A percentile compares a stretch with the other conserved stretches of the same genome.
These are phyloP conservation scores for Pogostemon cablin DNA, from an alignment of 257 asterid genomes.

Conservation along the genomic window DNA sequence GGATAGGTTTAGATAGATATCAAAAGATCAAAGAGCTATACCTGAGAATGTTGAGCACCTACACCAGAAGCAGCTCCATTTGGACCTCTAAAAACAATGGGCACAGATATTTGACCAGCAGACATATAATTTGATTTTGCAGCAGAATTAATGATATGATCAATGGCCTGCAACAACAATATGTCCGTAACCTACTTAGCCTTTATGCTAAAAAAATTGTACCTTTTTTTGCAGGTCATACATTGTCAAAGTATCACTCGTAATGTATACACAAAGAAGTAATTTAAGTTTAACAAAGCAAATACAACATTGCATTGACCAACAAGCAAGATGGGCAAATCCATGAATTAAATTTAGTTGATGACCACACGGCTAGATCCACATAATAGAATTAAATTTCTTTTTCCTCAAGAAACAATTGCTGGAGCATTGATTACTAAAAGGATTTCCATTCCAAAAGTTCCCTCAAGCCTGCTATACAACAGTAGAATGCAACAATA, in stretches of 20 bases:
- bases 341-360: not conserved
- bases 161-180: constrained; percentile 62
- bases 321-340: constrained; percentile 4
- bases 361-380: not conserved
- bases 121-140: constrained; percentile 88
- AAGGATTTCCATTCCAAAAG: constrained; percentile 6
- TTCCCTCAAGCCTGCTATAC: constrained; percentile 18
- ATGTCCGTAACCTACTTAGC: constrained; percentile 16
- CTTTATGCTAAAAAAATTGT: not conserved
- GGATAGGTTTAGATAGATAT: not conserved
- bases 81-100: constrained; percentile 88
- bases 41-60: constrained; percentile 90
- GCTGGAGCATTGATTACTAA: not conserved
- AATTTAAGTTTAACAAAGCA: constrained; percentile 16
- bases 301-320: constrained; percentile 17
- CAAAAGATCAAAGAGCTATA: constrained; percentile 31
- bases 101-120: constrained; percentile 74
- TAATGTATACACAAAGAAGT: not conserved
- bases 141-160: constrained; percentile 82
- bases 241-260: constrained; percentile 1
- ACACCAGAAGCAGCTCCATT: constrained; percentile 95
- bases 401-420: not conserved
- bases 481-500: constrained; percentile 16
- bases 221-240: not conserved
- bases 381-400: no score